Evolutionary conservation across 805 yeast genomes (phyloP).

Genomic region (Ogataea methylovora): DNA sequence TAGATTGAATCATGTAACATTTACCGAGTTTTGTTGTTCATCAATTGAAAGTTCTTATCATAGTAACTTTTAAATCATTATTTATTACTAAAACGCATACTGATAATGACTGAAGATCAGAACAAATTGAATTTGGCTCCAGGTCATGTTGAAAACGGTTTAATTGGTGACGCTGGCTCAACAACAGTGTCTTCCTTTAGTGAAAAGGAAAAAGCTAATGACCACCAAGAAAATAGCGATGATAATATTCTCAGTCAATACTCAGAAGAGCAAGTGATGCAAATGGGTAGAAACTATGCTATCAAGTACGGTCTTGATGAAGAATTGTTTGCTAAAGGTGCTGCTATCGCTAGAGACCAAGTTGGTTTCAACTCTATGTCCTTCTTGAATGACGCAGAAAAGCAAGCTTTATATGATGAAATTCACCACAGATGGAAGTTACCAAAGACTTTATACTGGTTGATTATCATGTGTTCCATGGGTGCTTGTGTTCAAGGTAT

Average conservation of each 20-base stretch:
- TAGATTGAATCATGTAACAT: too few species aligned
- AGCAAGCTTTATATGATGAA: constrained; percentile 40
- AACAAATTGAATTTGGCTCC: not conserved
- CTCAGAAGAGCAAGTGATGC: constrained; percentile 54
- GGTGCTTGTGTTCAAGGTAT: constrained; percentile 78
- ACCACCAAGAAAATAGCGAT: not conserved
- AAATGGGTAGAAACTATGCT: constrained; percentile 65
- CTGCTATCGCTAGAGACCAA: constrained; percentile 61
- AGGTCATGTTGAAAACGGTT: constrained; percentile 4
- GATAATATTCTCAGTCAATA: constrained; percentile 49
- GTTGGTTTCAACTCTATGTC: constrained; percentile 49
- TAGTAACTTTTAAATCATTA: too few species aligned
- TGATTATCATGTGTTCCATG: constrained; percentile 62
- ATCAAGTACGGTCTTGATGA: constrained; percentile 44
- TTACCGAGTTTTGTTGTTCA: too few species aligned
- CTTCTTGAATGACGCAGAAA: constrained; percentile 49
- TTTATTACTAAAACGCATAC: too few species aligned
- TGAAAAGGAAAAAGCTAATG: constrained; percentile 4
- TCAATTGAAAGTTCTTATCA: too few species aligned
- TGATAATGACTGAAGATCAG: too few species aligned
- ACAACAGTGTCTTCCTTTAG: constrained; percentile 6
- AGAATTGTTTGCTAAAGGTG: constrained; percentile 56
- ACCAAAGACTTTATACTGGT: constrained; percentile 40
- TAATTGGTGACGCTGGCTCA: constrained; percentile 5
- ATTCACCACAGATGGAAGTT: constrained; percentile 37